Base-by-base conservation (phyloP, 1,284 basidiomycete species). In the Pholiota adiposa region DNA sequence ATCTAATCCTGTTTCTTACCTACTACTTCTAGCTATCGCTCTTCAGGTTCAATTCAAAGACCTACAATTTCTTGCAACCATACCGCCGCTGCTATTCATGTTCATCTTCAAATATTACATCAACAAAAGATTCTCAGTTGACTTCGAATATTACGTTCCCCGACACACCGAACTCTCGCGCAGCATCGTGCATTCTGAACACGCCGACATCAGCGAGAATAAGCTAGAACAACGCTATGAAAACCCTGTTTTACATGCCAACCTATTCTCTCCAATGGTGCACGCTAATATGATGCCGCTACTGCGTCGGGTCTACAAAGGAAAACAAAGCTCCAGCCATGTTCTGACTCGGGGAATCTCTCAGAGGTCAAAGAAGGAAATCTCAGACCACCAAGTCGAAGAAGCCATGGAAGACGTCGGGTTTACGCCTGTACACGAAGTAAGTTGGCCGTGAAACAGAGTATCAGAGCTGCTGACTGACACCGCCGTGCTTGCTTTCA, bases 81-180 rank as follows among this genome's bases (percentile, higher is more conserved):
- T 66, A 3, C 66, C 67, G 9, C 66, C 67, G 33, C 21, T 67
- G 4, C 36, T 59, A 36, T 40, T 61, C 27, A 56, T 63, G 19
- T 18, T 66, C 11, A 18, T 63, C 3, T 69, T 66, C 59, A 69
- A 69, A 48, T 34, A 64, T 9, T 67, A 67, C 34, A 25, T 67
- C 38, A 67, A 64, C 25, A 64, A 51, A 41, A 61, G 59, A 40
- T 69, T 66, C 34, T 64, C 63, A 18, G 58, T 66, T 19, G 61
- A 65, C 31, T 69, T 69, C 43, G 62, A 65, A 31, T 69, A 67
- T 49, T 67, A 61, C 36, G 44, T 65, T 7, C 67, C 67, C 34
- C 54, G 51, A 14, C 59, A 62, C 25, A 52, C 58, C 18, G 67
- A 69, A 36, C 51, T 63, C 18, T 51, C 64, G 11, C 60, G 66